Evolutionary conservation across 2,329 filamentous ascomycete species (phyloP).

Genomic region (Alternaria brassicicola): DNA sequence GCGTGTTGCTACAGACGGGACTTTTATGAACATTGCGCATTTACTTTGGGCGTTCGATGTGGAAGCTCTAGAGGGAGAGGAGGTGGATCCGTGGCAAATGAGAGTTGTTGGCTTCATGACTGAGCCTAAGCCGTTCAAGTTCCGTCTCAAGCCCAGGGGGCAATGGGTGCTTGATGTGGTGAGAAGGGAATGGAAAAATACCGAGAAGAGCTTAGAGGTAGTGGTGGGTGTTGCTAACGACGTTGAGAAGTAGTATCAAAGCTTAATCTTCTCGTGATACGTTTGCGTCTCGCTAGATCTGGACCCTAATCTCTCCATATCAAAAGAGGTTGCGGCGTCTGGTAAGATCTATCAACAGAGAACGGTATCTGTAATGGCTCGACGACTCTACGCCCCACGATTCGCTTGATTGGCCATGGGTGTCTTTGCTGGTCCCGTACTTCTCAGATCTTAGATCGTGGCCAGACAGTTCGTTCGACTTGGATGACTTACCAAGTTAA

Average conservation of each 20-base stretch:
- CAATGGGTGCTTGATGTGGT: slow-evolving; percentile 10
- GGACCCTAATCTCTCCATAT: slow-evolving; percentile 18
- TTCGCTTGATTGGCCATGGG: slow-evolving; percentile 36
- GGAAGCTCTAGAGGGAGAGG: slow-evolving; percentile 1
- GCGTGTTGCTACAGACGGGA: slow-evolving; percentile 15
- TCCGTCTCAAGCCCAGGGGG: slow-evolving; percentile 14
- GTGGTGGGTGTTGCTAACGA: slow-evolving; percentile 8
- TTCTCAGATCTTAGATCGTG: not conserved
- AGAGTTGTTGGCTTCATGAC: slow-evolving; percentile 16
- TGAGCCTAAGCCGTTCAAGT: slow-evolving; percentile 15
- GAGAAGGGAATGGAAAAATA: slow-evolving; percentile 6
- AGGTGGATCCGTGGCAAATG: slow-evolving; percentile 14
- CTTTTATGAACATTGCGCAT: slow-evolving; percentile 12
- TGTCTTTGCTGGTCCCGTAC: slow-evolving; percentile 34
- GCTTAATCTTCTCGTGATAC: not conserved
- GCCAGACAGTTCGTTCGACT: not conserved
- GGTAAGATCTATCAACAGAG: slow-evolving; percentile 37
- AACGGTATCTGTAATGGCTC: slow-evolving; percentile 25
- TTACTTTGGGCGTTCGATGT: slow-evolving; percentile 16
- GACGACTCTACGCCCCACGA: slow-evolving; percentile 33
- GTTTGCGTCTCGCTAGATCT: not conserved
- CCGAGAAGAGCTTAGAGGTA: slow-evolving; percentile 6
- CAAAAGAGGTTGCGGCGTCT: slow-evolving; percentile 26
- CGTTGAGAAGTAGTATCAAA: not conserved
- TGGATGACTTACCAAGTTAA: not conserved